Base-by-base conservation (phyloP, 179 eudicot species). In the Monotropa hypopitys region DNA sequence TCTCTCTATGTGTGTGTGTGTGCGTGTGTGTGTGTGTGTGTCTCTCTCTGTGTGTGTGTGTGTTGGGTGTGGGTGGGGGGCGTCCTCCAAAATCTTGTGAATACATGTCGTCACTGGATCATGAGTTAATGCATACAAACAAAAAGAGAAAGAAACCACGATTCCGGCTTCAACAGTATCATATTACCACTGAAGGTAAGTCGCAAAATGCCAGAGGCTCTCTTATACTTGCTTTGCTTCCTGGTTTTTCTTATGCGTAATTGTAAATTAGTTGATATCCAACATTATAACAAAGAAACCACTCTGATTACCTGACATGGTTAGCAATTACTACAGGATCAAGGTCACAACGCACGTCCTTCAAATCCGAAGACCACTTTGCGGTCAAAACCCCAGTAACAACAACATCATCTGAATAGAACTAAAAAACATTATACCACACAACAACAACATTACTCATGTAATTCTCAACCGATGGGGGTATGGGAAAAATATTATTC, bases 281-380 rank as follows among this genome's bases (percentile, higher is more conserved):
- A 46, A 75, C 50, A 26, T 1, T 33, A 35, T 32, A 49, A 57
- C 23, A 33, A 59, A 69, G 59, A 18, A 68, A 40, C 30, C 43
- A 61, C 21, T 35, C 21, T 33, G 16, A 42, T 78, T 81, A 88
- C 90, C 90, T 88, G 69, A 91, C 87, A 83, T 87, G 81, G 78
- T 95, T 95, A 54, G 97, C 99, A 70, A 93, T 86, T 77, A 95
- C 62, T 76, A 90, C 87, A 76, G 99, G 99, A 65, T 93, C 97
- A 78, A 95, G 97, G 85, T 95, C 92, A 81, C 97, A 95, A n/a
- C 97, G 91, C 42, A 95, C 97, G 73, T 90, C 97, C 88, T 84
- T 95, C 83, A 91, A 79, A 81, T 89, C 99, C n/a, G 97, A 74
- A 57, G 97, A 90, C 99, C 97, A 95, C 78, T 87, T 95, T 69